phyloP scores from a whole-genome alignment of 208 protist species.

The Strigomonas culicis region DNA sequence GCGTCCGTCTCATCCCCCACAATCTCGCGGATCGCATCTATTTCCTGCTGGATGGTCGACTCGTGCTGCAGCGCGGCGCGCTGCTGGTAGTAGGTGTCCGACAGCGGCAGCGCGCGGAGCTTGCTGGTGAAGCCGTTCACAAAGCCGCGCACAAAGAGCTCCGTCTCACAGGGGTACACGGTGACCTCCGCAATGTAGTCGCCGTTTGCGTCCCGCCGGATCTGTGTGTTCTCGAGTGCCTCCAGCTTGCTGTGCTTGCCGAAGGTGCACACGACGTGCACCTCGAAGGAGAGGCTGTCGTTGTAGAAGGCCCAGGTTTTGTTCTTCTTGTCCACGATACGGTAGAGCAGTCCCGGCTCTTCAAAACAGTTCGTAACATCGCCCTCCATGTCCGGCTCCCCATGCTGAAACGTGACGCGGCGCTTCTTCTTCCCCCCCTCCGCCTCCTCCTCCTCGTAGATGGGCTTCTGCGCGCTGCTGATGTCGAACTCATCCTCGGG shows the following conservation, averaged over 20 bases:
- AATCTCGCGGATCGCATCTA: slow-evolving; percentile 46
- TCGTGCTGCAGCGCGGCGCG: slow-evolving; percentile 32
- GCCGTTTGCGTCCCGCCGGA: slow-evolving; percentile 35
- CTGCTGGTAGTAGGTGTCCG: slow-evolving; percentile 53
- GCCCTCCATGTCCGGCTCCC: slow-evolving; percentile 60
- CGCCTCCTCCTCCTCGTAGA: slow-evolving; percentile 29
- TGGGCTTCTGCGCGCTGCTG: slow-evolving; percentile 35
- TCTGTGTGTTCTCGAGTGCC: slow-evolving; percentile 56
- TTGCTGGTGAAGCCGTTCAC: slow-evolving; percentile 82
- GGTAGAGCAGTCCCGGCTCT: slow-evolving; percentile 77
- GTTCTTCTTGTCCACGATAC: slow-evolving; percentile 63
- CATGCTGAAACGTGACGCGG: slow-evolving; percentile 50
- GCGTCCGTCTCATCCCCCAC: slow-evolving; percentile 37
- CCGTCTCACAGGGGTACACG: slow-evolving; percentile 78
- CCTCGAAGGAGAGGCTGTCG: slow-evolving; percentile 71
- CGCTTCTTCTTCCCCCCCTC: slow-evolving; percentile 17
- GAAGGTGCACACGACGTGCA: slow-evolving; percentile 70
- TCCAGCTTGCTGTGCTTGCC: slow-evolving; percentile 77
- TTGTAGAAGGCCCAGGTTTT: slow-evolving; percentile 90
- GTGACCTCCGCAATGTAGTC: slow-evolving; percentile 53
- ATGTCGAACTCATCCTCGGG: slow-evolving; percentile 82
- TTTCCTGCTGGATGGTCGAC: slow-evolving; percentile 41
- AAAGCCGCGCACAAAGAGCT: slow-evolving; percentile 75
- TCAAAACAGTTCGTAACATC: slow-evolving; percentile 81
- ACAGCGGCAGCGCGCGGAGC: slow-evolving; percentile 62